Base-by-base conservation (phyloP, 2,329 filamentous ascomycete genomes). In the Aureobasidium sp. region DNA sequence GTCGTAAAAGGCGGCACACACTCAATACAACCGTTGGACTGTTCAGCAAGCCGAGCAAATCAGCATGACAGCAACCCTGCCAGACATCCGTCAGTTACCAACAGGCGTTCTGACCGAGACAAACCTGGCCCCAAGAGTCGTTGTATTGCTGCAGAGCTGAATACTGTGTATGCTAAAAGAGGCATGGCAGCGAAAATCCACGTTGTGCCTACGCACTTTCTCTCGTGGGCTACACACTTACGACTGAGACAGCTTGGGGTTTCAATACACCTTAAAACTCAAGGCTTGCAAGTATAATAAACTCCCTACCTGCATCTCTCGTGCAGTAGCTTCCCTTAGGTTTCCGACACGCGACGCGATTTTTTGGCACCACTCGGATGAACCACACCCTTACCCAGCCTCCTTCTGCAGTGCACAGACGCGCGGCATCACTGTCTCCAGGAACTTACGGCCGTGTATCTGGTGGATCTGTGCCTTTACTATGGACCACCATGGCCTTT, bases 21-120 rank as follows among this genome's bases (percentile, higher is more conserved):
- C 55, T 51, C 57, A 60, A 60, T 60, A 51, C 46, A 60, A 60
- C 57, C 57, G 57, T 60, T 60, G 6, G 17, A 43, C 57, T 37
- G 46, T 43, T 60, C 46, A 47, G 29, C 13, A 59, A 48, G 43
- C 55, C 43, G 55, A 59, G 55, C 55, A 37, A 59, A 47, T 37
- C 43, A 57, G 29, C 41, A 27, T 20, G 32, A 12, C 43, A 6
- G 24, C 20, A 13, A n/a, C 15, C 29, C 27, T 44, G 26, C 29
- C 5, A 32, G 29, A 32, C 52, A 44, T n/a, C 29, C 36, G 36
- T 29, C 24, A 27, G 4, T 43, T 27, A 26, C 26, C 53, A 57
- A 57, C 53, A 34, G 39, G n/a, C 39, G 39, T 57, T 57, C 55
- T 47, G 43, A 34, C 55, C 44, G 55, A 59, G 55, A 59, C 43